phyloP scores from a whole-genome alignment of 768 basidiomycete genomes.

The Russula griseocarnosa region DNA sequence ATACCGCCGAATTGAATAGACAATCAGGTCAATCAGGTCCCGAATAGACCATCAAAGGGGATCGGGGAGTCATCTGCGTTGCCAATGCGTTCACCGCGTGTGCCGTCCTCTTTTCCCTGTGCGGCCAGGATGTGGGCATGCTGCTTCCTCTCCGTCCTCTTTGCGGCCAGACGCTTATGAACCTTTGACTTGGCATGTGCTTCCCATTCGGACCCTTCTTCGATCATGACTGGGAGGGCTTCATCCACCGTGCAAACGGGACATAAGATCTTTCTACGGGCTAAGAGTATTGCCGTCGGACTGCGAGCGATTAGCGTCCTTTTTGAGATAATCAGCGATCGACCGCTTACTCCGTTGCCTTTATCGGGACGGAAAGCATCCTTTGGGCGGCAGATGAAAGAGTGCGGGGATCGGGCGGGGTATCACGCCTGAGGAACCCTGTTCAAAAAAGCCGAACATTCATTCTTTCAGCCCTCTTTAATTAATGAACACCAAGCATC shows the following conservation, averaged over 20 bases:
- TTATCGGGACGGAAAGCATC: slow-evolving; percentile 47
- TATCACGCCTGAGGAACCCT: slow-evolving; percentile 28
- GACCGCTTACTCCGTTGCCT: slow-evolving; percentile 43
- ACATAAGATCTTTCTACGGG: slow-evolving; percentile 58
- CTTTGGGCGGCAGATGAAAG: slow-evolving; percentile 53
- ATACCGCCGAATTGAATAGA: neutral
- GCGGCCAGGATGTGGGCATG: neutral
- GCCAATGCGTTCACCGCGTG: neutral
- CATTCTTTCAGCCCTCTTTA: neutral
- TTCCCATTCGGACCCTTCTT: slow-evolving; percentile 51
- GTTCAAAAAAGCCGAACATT: neutral
- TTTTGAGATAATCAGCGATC: neutral
- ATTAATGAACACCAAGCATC: neutral
- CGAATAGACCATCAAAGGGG: neutral
- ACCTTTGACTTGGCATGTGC: slow-evolving; percentile 52
- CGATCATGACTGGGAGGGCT: slow-evolving; percentile 59
- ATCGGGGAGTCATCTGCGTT: neutral
- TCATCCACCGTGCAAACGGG: slow-evolving; percentile 55
- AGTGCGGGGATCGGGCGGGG: slow-evolving; percentile 53
- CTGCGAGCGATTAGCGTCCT: slow-evolving; percentile 38
- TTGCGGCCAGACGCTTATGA: slow-evolving; percentile 47
- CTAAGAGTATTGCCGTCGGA: slow-evolving; percentile 51
- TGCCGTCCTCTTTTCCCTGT: neutral
- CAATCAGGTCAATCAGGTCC: neutral
- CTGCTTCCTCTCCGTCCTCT: slow-evolving; percentile 17